These are phyloP conservation scores for Akanthomyces dipterigenus DNA, from an alignment of 2,329 filamentous ascomycete genomes.

Conservation along the genomic window DNA sequence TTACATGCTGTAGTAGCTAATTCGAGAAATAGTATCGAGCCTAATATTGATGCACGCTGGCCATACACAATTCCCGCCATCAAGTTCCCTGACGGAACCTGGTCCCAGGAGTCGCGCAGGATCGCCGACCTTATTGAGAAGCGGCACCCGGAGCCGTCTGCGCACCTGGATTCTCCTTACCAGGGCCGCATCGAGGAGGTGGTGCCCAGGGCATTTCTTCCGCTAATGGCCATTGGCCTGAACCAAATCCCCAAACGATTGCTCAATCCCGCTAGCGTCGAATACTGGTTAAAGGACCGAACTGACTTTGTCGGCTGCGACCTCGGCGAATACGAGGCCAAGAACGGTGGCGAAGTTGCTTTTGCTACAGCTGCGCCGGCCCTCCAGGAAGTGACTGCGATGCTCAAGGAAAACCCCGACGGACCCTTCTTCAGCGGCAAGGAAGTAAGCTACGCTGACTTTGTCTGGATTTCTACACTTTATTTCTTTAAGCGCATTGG, in stretches of 20 bases:
- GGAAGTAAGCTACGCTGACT: constrained; percentile 49
- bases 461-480: constrained; percentile 46
- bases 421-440: constrained; percentile 58
- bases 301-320: constrained; percentile 42
- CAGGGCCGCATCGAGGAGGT: constrained; percentile 37
- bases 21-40: neutral
- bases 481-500: constrained; percentile 34
- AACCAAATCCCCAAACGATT: constrained; percentile 42
- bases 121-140: constrained; percentile 56
- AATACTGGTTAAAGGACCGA: constrained; percentile 52
- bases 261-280: constrained; percentile 42
- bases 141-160: constrained; percentile 48
- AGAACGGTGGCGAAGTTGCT: constrained; percentile 41
- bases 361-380: constrained; percentile 38
- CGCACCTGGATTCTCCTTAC: constrained; percentile 50
- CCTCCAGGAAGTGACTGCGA: constrained; percentile 30
- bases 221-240: constrained; percentile 37
- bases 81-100: constrained; percentile 47
- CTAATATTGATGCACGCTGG: neutral
- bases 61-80: constrained; percentile 52
- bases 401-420: constrained; percentile 47
- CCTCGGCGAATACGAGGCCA: constrained; percentile 41
- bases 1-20: neutral
- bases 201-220: constrained; percentile 27
- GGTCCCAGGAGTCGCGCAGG: constrained; percentile 55